Percentiles rank a stretch among this genome's conserved stretches.
Evolutionary conservation across 495 filamentous ascomycete species (phyloP).

Genomic region (Xylaria bambusicola): DNA sequence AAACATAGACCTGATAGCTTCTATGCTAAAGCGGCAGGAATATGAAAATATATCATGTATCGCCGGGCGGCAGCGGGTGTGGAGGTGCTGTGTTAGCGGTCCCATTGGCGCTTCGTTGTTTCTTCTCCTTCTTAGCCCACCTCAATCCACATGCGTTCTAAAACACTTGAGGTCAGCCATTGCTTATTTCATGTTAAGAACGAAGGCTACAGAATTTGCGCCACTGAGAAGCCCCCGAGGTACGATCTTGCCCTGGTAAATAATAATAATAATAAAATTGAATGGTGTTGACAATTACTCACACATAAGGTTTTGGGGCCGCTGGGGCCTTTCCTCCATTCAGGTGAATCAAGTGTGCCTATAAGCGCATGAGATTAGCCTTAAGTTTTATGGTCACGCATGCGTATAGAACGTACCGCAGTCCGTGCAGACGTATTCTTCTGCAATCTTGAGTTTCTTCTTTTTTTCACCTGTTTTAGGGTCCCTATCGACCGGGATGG

Average conservation of each 20-base stretch:
- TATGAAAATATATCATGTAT: slow-evolving; percentile 3
- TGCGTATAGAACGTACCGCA: slow-evolving; percentile 60
- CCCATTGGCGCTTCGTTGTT: slow-evolving; percentile 50
- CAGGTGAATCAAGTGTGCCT: slow-evolving; percentile 84
- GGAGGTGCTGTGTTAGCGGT: slow-evolving; percentile 11
- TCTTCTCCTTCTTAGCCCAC: slow-evolving; percentile 82
- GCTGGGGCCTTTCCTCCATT: slow-evolving; percentile 93
- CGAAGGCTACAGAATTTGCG: not conserved
- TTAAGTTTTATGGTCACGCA: not conserved
- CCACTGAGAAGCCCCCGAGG: too few species aligned
- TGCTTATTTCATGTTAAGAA: not conserved
- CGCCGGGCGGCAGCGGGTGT: slow-evolving; percentile 16
- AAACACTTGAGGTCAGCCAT: not conserved
- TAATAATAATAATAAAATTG: not conserved
- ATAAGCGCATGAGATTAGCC: not conserved
- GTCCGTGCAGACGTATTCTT: slow-evolving; percentile 95
- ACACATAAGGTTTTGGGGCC: slow-evolving; percentile 91
- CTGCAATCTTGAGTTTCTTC: slow-evolving; percentile 85
- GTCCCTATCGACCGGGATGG: slow-evolving; percentile 75
- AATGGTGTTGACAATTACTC: not conserved
- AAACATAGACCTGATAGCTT: not conserved
- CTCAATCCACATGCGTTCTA: slow-evolving; percentile 87
- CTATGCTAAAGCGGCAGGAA: not conserved
- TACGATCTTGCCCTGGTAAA: too few species aligned
- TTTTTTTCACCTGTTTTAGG: slow-evolving; percentile 71